Evolutionary conservation across 1,284 basidiomycete species (phyloP), one percentile per base, ranked within the genome.

Genomic region (Hypsizygus ulmarius): DNA sequence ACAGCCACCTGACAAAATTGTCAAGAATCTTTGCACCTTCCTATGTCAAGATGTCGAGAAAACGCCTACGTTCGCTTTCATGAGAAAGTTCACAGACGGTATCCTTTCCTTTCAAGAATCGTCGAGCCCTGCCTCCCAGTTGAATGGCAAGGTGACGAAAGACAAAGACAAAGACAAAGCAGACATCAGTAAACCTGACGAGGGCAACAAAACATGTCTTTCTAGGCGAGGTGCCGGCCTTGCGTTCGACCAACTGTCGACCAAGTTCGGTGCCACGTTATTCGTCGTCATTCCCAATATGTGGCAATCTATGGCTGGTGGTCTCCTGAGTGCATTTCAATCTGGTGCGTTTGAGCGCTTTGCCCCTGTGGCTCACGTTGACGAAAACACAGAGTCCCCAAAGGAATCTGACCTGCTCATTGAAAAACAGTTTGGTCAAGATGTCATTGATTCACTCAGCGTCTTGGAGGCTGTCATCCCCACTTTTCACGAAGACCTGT

Each of bases 1-100:
- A 56, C 77, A 83, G 65, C 77, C 73, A 58, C 89, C 78, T 0
- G 92, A 95, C 61, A 99, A 99, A 74, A 94, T 99, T 47, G 84
- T 99, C 59, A 94, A 94, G 72, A 99, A 99, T 64, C 80, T 99
- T 3, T 96, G 93, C 70, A 95, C 93, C 0, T 99, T 99, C 70
- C 74, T 99, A 4, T 99, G 96, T 67, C 90, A 93, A 62, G 97
- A 99, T 64, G 78, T 82, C 10, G 82, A 88, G 21, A 81, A 88
- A 48, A 97, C 95, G 0, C 94, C 96, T 1, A 87, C 96, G 2
- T 99, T 98, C 65, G 76, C 84, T 4, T 78, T 77, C 62, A 72
- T 74, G 5, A 81, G 81, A 47, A 76, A 79, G 43, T 68, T 75
- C 8, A 67, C 71, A 15, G 79, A 87, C 21, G 94, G 90, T 1